Evolutionary conservation across 225 moss, liverwort and hornwort species (phyloP), one percentile per base, ranked within the genome.

Genomic region (Pleurozium schreberi): DNA sequence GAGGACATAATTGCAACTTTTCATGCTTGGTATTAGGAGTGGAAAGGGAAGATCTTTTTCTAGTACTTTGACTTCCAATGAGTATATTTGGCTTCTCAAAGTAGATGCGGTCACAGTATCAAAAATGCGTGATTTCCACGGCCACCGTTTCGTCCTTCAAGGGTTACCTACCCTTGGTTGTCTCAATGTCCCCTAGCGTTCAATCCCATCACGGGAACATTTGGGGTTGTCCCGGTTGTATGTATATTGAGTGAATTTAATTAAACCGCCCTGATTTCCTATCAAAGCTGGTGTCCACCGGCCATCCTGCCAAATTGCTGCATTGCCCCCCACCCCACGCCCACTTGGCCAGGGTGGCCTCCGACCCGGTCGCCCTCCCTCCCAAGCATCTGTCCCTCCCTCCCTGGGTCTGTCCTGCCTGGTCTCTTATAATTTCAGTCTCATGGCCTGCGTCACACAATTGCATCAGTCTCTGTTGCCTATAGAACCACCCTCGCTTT

Each of bases 351-450:
- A 42, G 81, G 61, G 61, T 43, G 81, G 31, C 81, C 31, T 38
- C 55, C 38, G 8, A 18, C 20, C 66, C 66, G 0, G 0, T 67
- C 18, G 10, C 31, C 34, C 34, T 80, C 31, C 34, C 34, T 80
- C 80, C 69, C 47, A 12, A 66, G 80, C 11, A 1, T 15, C 84
- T 84, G 82, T 18, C 71, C n/a, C n/a, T n/a, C n/a, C n/a, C 73
- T 33, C 47, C 81, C 81, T 21, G 63, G 12, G 31, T 30, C 34
- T 52, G 74, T 40, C 53, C 26, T 61, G 9, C 6, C 8, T 31
- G 64, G 73, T 88, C 73, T 71, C 81, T 62, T 69, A 81, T 69
- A 30, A 87, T 87, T 86, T 69, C n/a, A n/a, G n/a, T n/a, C 81
- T 30, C 81, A 87, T 65, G 53, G 87, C 87, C 69, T 36, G 43